Conservation (phyloP, 108 stramenopile species). For the Cyclotella choctawhatcheeana region DNA sequence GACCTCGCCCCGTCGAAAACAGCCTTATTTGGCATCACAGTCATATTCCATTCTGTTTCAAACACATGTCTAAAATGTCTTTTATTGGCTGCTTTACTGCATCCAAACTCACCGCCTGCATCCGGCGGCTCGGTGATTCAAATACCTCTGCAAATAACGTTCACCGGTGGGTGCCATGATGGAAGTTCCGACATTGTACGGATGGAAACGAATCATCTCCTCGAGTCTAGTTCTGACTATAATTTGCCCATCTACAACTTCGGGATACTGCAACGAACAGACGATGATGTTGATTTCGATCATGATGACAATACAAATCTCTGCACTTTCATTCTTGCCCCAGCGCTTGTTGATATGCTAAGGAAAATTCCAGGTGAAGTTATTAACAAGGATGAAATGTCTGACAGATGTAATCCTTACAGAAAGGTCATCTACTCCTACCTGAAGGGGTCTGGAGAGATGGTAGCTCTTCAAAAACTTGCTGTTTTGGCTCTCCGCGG, state of each 20-base stretch:
- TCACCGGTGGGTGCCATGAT: slow-evolving; percentile 39
- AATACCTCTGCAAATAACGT: slow-evolving; percentile 55
- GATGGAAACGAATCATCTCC: slow-evolving; percentile 50
- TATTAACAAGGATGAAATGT: background rate
- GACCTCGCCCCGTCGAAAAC: slow-evolving; percentile 80
- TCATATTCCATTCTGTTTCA: slow-evolving; percentile 74
- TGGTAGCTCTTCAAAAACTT: slow-evolving; percentile 47
- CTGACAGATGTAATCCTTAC: slow-evolving; percentile 44
- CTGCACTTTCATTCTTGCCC: slow-evolving; percentile 77
- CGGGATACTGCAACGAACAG: slow-evolving; percentile 13
- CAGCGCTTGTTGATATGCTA: slow-evolving; percentile 73
- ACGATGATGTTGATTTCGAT: background rate
- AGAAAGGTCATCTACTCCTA: slow-evolving; percentile 42
- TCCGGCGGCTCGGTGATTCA: slow-evolving; percentile 62
- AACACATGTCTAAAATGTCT: slow-evolving; percentile 70
- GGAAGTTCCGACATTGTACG: slow-evolving; percentile 50
- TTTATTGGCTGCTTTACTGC: slow-evolving; percentile 76
- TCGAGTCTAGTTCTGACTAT: slow-evolving; percentile 8
- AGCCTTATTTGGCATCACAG: slow-evolving; percentile 74
- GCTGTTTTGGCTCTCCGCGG: slow-evolving; percentile 45
- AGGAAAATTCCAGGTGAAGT: slow-evolving; percentile 21
- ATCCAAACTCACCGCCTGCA: slow-evolving; percentile 75
- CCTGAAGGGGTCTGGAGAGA: slow-evolving; percentile 38
- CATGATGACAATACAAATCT: slow-evolving; percentile 28
- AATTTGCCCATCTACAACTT: slow-evolving; percentile 28